phyloP scores from a whole-genome alignment of 2,329 filamentous ascomycete species.

The Endoconidiophora laricicola region DNA sequence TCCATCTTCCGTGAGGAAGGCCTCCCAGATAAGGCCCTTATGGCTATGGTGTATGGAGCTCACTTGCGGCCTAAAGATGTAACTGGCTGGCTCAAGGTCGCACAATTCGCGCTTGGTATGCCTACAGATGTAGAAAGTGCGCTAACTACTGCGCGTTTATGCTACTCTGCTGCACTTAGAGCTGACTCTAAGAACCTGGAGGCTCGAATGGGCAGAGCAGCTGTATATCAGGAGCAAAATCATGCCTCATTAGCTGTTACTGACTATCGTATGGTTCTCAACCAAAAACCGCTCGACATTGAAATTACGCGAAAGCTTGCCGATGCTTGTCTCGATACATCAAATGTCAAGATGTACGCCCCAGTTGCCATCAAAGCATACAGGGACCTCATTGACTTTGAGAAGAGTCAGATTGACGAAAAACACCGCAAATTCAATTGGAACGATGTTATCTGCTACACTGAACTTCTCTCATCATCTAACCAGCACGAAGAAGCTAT shows the following conservation, averaged over 20 bases:
- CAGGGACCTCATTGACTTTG: slow-evolving; percentile 25
- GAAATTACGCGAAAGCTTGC: slow-evolving; percentile 38
- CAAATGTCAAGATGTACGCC: slow-evolving; percentile 25
- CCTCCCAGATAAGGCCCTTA: slow-evolving; percentile 38
- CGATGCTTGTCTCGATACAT: slow-evolving; percentile 37
- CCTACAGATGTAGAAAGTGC: slow-evolving; percentile 26
- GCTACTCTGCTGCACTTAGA: slow-evolving; percentile 42
- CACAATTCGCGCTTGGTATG: slow-evolving; percentile 32
- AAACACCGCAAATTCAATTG: slow-evolving; percentile 37
- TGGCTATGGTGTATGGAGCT: slow-evolving; percentile 43
- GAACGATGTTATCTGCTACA: slow-evolving; percentile 73
- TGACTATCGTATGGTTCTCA: slow-evolving; percentile 40
- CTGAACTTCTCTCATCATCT: slow-evolving; percentile 58
- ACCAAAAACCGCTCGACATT: slow-evolving; percentile 35
- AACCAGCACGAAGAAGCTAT: slow-evolving; percentile 50
- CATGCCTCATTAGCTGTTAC: slow-evolving; percentile 35
- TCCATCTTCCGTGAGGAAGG: slow-evolving; percentile 45
- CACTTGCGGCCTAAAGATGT: slow-evolving; percentile 45
- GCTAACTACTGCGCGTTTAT: slow-evolving; percentile 38
- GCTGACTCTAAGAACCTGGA: slow-evolving; percentile 40
- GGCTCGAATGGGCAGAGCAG: slow-evolving; percentile 42
- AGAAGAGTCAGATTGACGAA: slow-evolving; percentile 21
- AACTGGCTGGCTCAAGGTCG: slow-evolving; percentile 41
- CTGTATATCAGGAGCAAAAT: slow-evolving; percentile 38
- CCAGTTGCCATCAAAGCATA: slow-evolving; percentile 32